phyloP scores from a whole-genome alignment of 2,329 filamentous ascomycete species.

The Bipolaris gigantea region DNA sequence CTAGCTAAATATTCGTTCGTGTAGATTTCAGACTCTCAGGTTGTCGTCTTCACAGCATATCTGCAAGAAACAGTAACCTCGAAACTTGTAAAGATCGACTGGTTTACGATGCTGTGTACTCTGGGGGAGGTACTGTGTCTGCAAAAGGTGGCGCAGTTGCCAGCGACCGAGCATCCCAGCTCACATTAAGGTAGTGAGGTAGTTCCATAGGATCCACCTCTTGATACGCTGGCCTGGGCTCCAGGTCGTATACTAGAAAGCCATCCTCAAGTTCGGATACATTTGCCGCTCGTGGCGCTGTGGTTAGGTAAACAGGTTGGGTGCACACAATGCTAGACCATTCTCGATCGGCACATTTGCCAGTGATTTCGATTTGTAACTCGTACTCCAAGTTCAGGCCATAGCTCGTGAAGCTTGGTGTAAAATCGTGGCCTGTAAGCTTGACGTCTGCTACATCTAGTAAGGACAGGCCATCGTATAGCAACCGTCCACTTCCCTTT shows the following conservation, averaged over 20 bases:
- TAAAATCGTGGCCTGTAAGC: constrained; percentile 9
- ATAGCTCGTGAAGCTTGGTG: constrained; percentile 33
- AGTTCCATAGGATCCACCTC: constrained; percentile 13
- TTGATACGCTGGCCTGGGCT: constrained; percentile 11
- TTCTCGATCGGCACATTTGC: constrained; percentile 32
- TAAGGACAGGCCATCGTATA: constrained; percentile 23
- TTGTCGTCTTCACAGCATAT: neutral
- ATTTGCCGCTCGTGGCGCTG: constrained; percentile 8
- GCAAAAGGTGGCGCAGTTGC: neutral
- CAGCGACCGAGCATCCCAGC: neutral
- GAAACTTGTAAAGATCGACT: no score
- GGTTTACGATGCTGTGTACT: neutral
- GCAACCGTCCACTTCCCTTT: constrained; percentile 14
- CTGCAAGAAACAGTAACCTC: neutral
- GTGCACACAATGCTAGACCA: constrained; percentile 21
- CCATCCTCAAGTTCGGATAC: neutral
- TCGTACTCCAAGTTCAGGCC: constrained; percentile 28
- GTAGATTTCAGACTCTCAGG: neutral
- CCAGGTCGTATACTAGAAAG: neutral
- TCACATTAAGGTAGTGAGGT: neutral
- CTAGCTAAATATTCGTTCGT: no score
- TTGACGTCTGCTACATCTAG: constrained; percentile 11
- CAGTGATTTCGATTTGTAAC: constrained; percentile 30
- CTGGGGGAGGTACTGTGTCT: constrained; percentile 7
- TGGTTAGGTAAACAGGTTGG: constrained; percentile 23